Base-by-base conservation (phyloP, 73 alveolate genomes). In the Paramecium sexaurelia region DNA sequence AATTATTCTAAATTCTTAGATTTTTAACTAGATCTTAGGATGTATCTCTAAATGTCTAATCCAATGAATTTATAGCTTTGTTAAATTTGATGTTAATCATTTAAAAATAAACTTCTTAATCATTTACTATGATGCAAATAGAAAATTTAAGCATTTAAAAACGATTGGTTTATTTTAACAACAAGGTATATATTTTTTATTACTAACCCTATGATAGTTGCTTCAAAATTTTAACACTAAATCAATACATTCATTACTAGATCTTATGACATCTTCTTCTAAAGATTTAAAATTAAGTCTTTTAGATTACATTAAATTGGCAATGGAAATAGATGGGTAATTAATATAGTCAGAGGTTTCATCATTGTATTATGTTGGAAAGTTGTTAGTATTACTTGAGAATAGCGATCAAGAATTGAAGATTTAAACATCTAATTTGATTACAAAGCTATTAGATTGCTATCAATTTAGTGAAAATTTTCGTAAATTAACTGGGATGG, bases 401-500 rank as follows among this genome's bases (percentile, higher is more conserved):
- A 47, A 47, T 19, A 47, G 24, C 7, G 67, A 47, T 47, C 3
- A 5, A 15, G 82, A 57, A 3, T 17, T 57, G 17, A 57, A 57
- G 39, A 57, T 5, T 3, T 22, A 19, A 5, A 57, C 82, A 7
- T 57, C 39, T 11, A 57, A 57, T 57, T 9, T n/a, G n/a, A n/a
- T n/a, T n/a, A 20, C 82, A 15, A 57, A 57, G 17, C 39, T 57
- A 1, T 22, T 57, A 19, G 82, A 57, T 9, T 19, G 1, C 17
- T n/a, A 57, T 19, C 26, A 56, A 85, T 35, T 85, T 4, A 85
- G 69, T 57, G 73, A 55, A 36, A 56, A 85, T 4, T 85, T 85
- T 61, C 56, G 69, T 7, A 85, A 73, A 55, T 19, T 85, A 5
- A 24, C 47, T 32, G 92, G 92, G 1, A 85, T 85, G 24, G 85